Percentiles rank a stretch among this genome's conserved stretches.
These are phyloP conservation scores for Gossypium aridum DNA, from an alignment of 441 rosid genomes.

Conservation along the genomic window DNA sequence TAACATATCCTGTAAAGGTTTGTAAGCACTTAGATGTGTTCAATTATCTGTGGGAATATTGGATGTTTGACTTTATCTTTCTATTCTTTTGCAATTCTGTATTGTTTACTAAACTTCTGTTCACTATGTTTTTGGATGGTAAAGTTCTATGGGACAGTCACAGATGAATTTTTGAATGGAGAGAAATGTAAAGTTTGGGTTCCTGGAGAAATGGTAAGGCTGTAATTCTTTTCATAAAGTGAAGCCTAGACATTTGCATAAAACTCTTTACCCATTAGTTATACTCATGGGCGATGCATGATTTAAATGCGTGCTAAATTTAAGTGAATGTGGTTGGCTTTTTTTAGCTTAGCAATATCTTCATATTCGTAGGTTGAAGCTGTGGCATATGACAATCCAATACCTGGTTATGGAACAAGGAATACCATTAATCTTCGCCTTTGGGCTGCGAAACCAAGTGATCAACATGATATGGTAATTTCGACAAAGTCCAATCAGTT, in stretches of 20 bases:
- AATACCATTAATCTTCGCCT: constrained; percentile 51
- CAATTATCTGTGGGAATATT: constrained; percentile 1
- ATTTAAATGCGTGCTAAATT: background rate
- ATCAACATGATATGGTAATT: constrained; percentile 40
- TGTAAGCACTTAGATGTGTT: constrained; percentile 17
- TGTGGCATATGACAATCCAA: constrained; percentile 54
- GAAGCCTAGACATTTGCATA: background rate
- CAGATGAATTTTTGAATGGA: constrained; percentile 32
- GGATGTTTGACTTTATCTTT: constrained; percentile 4
- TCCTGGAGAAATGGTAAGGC: constrained; percentile 41
- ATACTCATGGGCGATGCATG: background rate
- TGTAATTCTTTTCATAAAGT: constrained; percentile 4
- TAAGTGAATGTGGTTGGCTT: background rate
- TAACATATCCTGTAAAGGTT: constrained; percentile 51
- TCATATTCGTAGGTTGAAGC: constrained; percentile 43
- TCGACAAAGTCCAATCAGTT: constrained; percentile 1
- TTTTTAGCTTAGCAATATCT: constrained; percentile 7
- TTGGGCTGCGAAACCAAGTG: constrained; percentile 61
- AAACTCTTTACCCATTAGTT: background rate
- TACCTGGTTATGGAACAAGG: constrained; percentile 55
- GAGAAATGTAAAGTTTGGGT: constrained; percentile 38
- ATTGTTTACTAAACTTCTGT: constrained; percentile 7
- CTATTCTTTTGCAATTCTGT: constrained; percentile 1
- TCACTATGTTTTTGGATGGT: constrained; percentile 15
- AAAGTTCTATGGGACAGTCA: constrained; percentile 47